Conservation (phyloP, 2,329 filamentous ascomycete species). For the Penicillium sp. region DNA sequence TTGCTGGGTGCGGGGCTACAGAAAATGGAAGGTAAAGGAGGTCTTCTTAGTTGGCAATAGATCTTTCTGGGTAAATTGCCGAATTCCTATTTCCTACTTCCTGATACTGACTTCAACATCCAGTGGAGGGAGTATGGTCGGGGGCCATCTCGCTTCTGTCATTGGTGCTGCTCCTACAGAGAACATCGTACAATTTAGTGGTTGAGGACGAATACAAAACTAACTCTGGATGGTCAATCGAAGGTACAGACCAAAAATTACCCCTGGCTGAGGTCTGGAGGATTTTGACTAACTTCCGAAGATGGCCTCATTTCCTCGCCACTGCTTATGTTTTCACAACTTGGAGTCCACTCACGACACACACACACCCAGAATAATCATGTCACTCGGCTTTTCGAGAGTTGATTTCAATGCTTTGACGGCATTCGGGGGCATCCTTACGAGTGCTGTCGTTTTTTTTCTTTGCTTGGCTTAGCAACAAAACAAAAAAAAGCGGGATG, state of each 20-base stretch:
- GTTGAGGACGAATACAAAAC: not conserved
- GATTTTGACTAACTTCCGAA: slow-evolving; percentile 53
- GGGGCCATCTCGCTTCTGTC: not conserved
- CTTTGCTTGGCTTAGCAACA: slow-evolving; percentile 58
- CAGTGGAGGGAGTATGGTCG: not conserved
- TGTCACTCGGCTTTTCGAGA: slow-evolving; percentile 54
- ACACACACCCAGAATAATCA: slow-evolving; percentile 55
- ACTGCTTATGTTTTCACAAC: slow-evolving; percentile 60
- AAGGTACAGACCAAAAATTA: not conserved
- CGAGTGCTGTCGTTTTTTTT: slow-evolving; percentile 57
- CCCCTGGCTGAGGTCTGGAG: not conserved
- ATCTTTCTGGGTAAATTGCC: slow-evolving; percentile 52
- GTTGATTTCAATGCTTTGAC: slow-evolving; percentile 57
- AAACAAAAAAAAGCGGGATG: slow-evolving; percentile 52
- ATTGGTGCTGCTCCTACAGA: not conserved
- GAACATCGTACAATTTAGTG: not conserved
- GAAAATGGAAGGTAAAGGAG: slow-evolving; percentile 50
- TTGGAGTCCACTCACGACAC: slow-evolving; percentile 60
- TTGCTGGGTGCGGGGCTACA: slow-evolving; percentile 58
- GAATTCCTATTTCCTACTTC: not conserved
- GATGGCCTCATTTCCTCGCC: slow-evolving; percentile 58
- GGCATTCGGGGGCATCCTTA: slow-evolving; percentile 49
- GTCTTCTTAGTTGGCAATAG: slow-evolving; percentile 59
- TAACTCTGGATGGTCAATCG: not conserved
- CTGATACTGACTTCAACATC: not conserved